These are phyloP conservation scores for Hypoxylon sp. DNA, from an alignment of 2,329 filamentous ascomycete genomes.

Conservation along the genomic window DNA sequence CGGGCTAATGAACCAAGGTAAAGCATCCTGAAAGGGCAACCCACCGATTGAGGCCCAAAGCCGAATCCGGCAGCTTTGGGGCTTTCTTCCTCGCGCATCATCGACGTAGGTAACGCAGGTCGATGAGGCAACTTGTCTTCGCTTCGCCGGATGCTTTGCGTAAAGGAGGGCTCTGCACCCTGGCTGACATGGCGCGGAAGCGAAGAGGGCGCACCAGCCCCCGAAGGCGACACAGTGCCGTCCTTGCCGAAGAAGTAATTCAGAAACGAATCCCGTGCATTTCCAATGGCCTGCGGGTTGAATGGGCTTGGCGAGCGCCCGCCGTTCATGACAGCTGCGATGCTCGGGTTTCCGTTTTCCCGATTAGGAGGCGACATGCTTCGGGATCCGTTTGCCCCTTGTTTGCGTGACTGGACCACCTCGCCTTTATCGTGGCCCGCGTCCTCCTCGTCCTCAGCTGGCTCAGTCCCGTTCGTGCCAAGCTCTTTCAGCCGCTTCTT, in stretches of 20 bases:
- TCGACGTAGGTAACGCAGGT: conserved; percentile 48
- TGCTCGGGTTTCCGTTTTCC: conserved; percentile 68
- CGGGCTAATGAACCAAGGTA: conserved; percentile 13
- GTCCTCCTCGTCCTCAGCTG: conserved; percentile 71
- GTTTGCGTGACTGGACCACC: conserved; percentile 67
- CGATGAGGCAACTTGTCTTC: conserved; percentile 65
- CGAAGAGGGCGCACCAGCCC: conserved; percentile 50
- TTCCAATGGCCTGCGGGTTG: conserved; percentile 65
- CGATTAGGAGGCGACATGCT: conserved; percentile 85
- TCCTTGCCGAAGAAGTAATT: conserved; percentile 99
- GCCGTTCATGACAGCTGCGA: conserved; percentile 74
- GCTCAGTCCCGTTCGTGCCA: conserved; percentile 77
- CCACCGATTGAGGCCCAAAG: conserved; percentile 66
- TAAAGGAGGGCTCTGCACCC: conserved; percentile 79
- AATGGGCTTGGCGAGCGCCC: conserved; percentile 68
- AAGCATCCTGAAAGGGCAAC: conserved; percentile 43
- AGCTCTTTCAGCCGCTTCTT: conserved; percentile 83
- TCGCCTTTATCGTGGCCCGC: conserved; percentile 62
- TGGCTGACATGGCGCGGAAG: conserved; percentile 76
- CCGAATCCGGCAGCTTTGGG: conserved; percentile 49
- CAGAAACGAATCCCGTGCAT: conserved; percentile 86
- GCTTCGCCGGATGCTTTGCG: conserved; percentile 80
- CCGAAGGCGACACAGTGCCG: conserved; percentile 62
- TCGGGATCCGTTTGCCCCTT: conserved; percentile 67
- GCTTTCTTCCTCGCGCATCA: conserved; percentile 48